A percentile compares a stretch with the other conserved stretches of the same genome.
phyloP scores from a whole-genome alignment of 305 asterid species.

The Solanum hybrid region DNA sequence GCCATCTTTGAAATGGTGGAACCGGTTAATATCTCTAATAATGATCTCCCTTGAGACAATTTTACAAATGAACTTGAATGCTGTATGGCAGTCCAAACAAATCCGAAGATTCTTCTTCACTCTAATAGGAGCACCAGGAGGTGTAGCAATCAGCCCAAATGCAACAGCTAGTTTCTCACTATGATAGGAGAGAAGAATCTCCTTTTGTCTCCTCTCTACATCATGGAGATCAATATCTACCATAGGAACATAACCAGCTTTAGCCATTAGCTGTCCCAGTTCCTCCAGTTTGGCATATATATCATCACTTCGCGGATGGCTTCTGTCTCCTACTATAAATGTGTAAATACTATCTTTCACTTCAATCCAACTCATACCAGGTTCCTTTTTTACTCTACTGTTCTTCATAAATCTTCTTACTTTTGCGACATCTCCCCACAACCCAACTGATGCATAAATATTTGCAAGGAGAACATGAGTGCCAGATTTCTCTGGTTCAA shows the following conservation, averaged over 20 bases:
- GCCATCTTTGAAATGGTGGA: constrained; percentile 82
- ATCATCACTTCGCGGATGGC: constrained; percentile 47
- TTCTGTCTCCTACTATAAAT: constrained; percentile 69
- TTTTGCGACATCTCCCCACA: constrained; percentile 59
- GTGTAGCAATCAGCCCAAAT: constrained; percentile 61
- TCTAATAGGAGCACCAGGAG: constrained; percentile 65
- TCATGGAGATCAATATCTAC: constrained; percentile 63
- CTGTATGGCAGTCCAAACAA: constrained; percentile 82
- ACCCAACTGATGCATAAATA: constrained; percentile 67
- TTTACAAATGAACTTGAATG: constrained; percentile 68
- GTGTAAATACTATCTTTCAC: constrained; percentile 57
- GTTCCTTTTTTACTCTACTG: constrained; percentile 74
- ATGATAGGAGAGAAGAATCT: constrained; percentile 57
- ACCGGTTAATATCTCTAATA: constrained; percentile 69
- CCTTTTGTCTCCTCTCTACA: constrained; percentile 56
- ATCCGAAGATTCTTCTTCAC: constrained; percentile 84
- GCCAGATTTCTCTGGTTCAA: constrained; percentile 76
- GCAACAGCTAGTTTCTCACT: constrained; percentile 93
- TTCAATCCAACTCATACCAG: constrained; percentile 89
- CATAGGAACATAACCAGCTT: constrained; percentile 71
- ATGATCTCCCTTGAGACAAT: constrained; percentile 65
- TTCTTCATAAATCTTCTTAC: constrained; percentile 59
- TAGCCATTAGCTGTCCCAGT: constrained; percentile 48
- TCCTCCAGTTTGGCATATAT: constrained; percentile 70
- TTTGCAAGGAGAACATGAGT: constrained; percentile 77